These are phyloP conservation scores for Myxozyma neglecta DNA, from an alignment of 805 yeast genomes.

Conservation along the genomic window DNA sequence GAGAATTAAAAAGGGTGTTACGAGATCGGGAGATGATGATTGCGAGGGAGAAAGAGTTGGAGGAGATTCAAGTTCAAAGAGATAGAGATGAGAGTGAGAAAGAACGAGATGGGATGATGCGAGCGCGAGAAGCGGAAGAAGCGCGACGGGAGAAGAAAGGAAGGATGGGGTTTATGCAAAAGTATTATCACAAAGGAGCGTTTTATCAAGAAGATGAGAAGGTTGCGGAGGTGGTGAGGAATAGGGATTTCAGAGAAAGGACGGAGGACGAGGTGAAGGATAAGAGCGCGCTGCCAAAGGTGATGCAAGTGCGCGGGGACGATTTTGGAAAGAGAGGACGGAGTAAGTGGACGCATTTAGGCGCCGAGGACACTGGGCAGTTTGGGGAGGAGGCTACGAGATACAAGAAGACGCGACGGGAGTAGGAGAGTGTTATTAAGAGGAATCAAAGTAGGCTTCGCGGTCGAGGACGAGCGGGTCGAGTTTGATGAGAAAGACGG, in stretches of 20 bases:
- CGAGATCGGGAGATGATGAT: constrained; percentile 44
- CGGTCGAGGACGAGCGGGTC: constrained; percentile 57
- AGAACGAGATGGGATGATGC: constrained; percentile 25
- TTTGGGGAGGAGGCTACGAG: no score
- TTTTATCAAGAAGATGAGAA: constrained; percentile 39
- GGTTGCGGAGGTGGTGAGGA: constrained; percentile 37
- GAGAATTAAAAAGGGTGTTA: constrained; percentile 44
- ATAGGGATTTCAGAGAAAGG: constrained; percentile 37
- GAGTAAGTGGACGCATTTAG: constrained; percentile 35
- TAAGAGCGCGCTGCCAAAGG: constrained; percentile 36
- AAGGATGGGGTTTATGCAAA: constrained; percentile 34
- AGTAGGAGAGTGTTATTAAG: no score
- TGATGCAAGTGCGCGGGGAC: constrained; percentile 37
- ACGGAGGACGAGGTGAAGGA: constrained; percentile 40
- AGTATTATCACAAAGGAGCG: constrained; percentile 41
- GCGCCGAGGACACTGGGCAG: constrained; percentile 38
- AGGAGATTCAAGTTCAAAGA: constrained; percentile 40
- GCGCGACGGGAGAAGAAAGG: constrained; percentile 17
- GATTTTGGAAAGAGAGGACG: constrained; percentile 39
- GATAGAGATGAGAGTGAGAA: constrained; percentile 37
- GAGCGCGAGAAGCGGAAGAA: constrained; percentile 25
- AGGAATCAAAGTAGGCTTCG: constrained; percentile 46
- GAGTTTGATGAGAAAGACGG: constrained; percentile 75
- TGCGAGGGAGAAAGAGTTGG: constrained; percentile 41
- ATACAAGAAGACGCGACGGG: no score